Evolutionary conservation across 1,284 basidiomycete species (phyloP).

Genomic region (Cutaneotrichosporon curvatum): DNA sequence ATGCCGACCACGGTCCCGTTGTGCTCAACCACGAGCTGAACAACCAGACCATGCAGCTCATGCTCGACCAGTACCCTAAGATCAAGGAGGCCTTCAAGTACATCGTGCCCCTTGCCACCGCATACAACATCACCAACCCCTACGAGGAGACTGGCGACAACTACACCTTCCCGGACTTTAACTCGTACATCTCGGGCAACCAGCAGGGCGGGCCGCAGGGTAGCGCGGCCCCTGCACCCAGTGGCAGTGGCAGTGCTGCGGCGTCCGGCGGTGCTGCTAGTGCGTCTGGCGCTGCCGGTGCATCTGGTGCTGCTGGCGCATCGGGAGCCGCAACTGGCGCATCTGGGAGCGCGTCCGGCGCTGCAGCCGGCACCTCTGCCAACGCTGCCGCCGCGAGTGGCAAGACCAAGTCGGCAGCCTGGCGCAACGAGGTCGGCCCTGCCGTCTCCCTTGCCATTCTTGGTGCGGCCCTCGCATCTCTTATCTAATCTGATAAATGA

Average conservation of each 20-base stretch:
- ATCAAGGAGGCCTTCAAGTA: slow-evolving; percentile 41
- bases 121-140: slow-evolving; percentile 46
- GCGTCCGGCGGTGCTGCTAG: background rate
- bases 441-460: too few species aligned
- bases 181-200: slow-evolving; percentile 16
- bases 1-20: slow-evolving; percentile 41
- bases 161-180: slow-evolving; percentile 29
- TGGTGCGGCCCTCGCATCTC: too few species aligned
- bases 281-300: too few species aligned
- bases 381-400: too few species aligned
- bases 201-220: background rate
- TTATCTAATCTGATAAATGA: too few species aligned
- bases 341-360: too few species aligned
- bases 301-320: too few species aligned
- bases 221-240: background rate
- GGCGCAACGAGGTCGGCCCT: too few species aligned
- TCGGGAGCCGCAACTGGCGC: too few species aligned
- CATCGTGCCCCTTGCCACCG: slow-evolving; percentile 43
- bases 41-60: slow-evolving; percentile 45
- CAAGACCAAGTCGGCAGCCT: too few species aligned
- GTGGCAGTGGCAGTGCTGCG: background rate
- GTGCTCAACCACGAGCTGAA: slow-evolving; percentile 49
- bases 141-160: slow-evolving; percentile 47
- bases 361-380: too few species aligned
- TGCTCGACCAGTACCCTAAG: slow-evolving; percentile 34